Conservation (phyloP, 345 rosid species). For the Lepidium sativum region DNA sequence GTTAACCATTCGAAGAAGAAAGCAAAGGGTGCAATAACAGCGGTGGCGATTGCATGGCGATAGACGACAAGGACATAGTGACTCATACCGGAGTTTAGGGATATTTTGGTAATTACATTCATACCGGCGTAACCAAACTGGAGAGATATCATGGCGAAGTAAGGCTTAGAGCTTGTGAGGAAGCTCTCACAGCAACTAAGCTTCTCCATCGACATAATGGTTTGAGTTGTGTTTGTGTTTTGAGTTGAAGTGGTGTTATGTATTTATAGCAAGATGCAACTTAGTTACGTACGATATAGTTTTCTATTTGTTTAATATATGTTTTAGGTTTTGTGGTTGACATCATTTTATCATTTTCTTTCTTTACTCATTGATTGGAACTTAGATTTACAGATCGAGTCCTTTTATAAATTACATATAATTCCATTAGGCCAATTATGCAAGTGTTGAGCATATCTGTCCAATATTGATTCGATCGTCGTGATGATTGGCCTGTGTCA, state of each 20-base stretch:
- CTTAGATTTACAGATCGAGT: neutral
- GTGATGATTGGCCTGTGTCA: neutral
- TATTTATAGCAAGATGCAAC: constrained; percentile 17
- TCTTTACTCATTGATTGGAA: constrained; percentile 8
- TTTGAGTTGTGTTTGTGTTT: neutral
- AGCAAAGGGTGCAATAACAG: constrained; percentile 66
- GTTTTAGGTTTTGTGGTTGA: neutral
- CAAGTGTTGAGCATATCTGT: neutral
- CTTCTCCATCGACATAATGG: constrained; percentile 12
- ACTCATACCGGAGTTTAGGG: constrained; percentile 52
- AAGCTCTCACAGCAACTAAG: constrained; percentile 15
- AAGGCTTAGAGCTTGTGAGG: constrained; percentile 36
- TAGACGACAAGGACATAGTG: constrained; percentile 60
- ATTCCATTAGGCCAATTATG: neutral
- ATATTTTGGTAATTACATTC: constrained; percentile 42
- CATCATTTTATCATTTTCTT: neutral
- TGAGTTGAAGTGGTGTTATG: constrained; percentile 1
- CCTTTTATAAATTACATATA: neutral
- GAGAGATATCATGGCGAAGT: constrained; percentile 39
- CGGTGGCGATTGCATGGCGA: constrained; percentile 54
- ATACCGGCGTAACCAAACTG: constrained; percentile 56
- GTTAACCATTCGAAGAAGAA: constrained; percentile 47
- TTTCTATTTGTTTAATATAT: neutral
- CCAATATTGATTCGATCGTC: neutral
- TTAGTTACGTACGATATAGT: neutral